Base-by-base conservation (phyloP, 2,329 filamentous ascomycete genomes). In the Pseudocercospora crystallina region DNA sequence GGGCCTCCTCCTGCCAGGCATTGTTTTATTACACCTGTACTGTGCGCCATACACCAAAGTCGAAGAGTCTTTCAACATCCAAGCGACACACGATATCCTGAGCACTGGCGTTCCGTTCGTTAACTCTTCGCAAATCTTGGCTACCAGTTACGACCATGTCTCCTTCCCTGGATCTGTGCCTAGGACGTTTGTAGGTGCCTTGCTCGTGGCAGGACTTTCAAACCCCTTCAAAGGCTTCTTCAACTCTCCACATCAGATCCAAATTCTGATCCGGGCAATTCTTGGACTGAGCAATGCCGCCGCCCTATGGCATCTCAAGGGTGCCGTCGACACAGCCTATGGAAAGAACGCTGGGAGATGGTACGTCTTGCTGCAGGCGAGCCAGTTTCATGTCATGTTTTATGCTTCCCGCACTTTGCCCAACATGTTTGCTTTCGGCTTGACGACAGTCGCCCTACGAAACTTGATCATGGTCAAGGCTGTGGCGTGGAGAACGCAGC, bases 21-120 rank as follows among this genome's bases (percentile, higher is more conserved):
- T 69, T 2, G 56, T 71, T 5, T 46, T 69, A 11, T 30, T 67
- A 2, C 68, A 71, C 49, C 48, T 70, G 8, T 60, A 62, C 15
- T 47, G 48, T n/a, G 83, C 91, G 9, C 94, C 94, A 1, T 92
- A 95, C 74, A 96, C 91, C 50, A 99, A 99, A 71, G 94, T 99
- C 53, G 94, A 99, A 71, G 94, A 99, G 72, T 97, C 92, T 0
- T 97, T 99, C 80, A 96, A 96, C 69, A 83, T 97, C 51, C 94
- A 99, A 70, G 94, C 94, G 5, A 81, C 85, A 2, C 94, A 97
- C 71, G 94, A 99, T 69, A 86, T 99, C 32, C 71, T 96, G 53
- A 80, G 81, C 33, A 90, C 94, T 68, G 90, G 90, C 17, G 83
- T 89, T 1, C 89, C 89, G 0, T 61, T 59, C 36, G 43, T 53